A percentile compares a stretch with the other conserved stretches of the same genome.
These are phyloP conservation scores for Fusarium fracticaudum DNA, from an alignment of 2,329 filamentous ascomycete species.

Conservation along the genomic window DNA sequence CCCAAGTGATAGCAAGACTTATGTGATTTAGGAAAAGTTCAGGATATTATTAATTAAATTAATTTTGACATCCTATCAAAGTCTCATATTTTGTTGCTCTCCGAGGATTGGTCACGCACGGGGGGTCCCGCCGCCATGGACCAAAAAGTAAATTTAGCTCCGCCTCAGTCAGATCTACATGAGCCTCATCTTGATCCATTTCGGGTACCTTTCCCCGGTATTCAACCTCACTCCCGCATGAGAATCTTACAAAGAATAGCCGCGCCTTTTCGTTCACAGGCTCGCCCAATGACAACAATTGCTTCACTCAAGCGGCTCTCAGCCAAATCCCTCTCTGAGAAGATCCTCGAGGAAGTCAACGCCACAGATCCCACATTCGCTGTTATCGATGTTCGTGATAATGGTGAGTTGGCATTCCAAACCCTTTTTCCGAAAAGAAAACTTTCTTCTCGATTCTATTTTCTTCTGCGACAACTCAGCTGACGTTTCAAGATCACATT, in stretches of 20 bases:
- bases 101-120: background rate
- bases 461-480: background rate
- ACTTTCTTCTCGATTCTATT: background rate
- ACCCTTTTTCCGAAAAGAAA: background rate
- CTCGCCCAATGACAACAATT: slow-evolving; percentile 62
- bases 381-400: slow-evolving; percentile 89
- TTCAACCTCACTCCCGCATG: slow-evolving; percentile 20
- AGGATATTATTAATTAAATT: background rate
- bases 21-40: accelerated
- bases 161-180: background rate
- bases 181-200: slow-evolving; percentile 7
- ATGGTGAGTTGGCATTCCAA: slow-evolving; percentile 60
- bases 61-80: background rate
- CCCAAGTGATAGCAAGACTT: no score
- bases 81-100: background rate
- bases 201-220: background rate
- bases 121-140: background rate
- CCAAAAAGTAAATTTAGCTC: slow-evolving; percentile 11
- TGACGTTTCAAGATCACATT: slow-evolving; percentile 72
- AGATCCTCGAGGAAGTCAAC: slow-evolving; percentile 64
- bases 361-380: slow-evolving; percentile 64
- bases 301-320: slow-evolving; percentile 73
- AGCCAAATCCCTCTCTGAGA: slow-evolving; percentile 72
- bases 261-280: slow-evolving; percentile 10
- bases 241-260: background rate